Conservation (phyloP, 352 stramenopile species). For the Pythium volutum region DNA sequence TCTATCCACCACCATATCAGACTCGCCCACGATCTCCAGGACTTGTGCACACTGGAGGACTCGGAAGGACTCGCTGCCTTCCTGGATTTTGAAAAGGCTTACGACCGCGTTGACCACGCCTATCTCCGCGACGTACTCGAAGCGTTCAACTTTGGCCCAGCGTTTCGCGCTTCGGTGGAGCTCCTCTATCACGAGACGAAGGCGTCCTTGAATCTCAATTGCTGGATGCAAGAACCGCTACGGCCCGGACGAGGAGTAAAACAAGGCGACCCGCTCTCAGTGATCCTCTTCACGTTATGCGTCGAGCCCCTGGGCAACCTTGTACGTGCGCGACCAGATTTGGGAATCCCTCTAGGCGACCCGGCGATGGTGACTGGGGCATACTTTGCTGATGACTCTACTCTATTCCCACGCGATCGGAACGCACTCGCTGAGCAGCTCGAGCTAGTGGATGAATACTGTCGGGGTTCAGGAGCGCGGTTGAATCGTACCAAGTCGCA, state of each 20-base stretch:
- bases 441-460: constrained; percentile 24
- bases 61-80: constrained; percentile 18
- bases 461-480: constrained; percentile 18
- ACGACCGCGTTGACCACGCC: constrained; percentile 24
- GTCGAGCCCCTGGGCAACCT: constrained; percentile 27
- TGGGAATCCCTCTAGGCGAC: constrained; percentile 3
- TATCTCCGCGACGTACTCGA: constrained; percentile 23
- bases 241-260: constrained; percentile 23
- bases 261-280: constrained; percentile 26
- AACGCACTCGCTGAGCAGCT: constrained; percentile 8
- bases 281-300: constrained; percentile 19
- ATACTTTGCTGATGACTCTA: constrained; percentile 29
- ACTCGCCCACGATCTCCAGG: constrained; percentile 20
- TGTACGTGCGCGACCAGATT: constrained; percentile 2
- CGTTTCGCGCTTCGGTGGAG: constrained; percentile 15
- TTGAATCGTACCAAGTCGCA: constrained; percentile 23
- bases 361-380: background rate
- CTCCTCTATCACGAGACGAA: constrained; percentile 15
- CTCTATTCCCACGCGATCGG: constrained; percentile 5
- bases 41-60: constrained; percentile 10
- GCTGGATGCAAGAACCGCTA: constrained; percentile 9
- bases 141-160: constrained; percentile 12
- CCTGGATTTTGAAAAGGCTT: constrained; percentile 29
- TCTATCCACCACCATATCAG: constrained; percentile 22
- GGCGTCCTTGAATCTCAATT: constrained; percentile 19